A percentile compares a stretch with the other conserved stretches of the same genome.
These are phyloP conservation scores for Acer yangbiense DNA, from an alignment of 345 rosid genomes.

Conservation along the genomic window DNA sequence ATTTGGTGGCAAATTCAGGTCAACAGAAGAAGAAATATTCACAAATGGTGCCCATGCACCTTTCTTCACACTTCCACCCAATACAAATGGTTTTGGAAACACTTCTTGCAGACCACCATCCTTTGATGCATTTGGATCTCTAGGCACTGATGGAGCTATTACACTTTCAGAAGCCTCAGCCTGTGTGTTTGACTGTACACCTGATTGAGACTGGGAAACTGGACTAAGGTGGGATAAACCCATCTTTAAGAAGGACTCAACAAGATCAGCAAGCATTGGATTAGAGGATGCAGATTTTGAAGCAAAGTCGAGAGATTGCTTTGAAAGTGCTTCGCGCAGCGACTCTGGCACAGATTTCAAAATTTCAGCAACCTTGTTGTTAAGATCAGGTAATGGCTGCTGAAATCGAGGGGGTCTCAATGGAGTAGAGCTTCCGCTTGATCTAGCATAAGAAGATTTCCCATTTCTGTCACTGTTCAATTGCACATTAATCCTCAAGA, in stretches of 20 bases:
- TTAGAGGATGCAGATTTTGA: slow-evolving; percentile 54
- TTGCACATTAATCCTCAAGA: slow-evolving; percentile 62
- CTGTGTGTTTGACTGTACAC: slow-evolving; percentile 17
- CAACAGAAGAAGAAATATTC: slow-evolving; percentile 28
- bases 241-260: slow-evolving; percentile 44
- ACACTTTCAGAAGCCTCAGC: slow-evolving; percentile 26
- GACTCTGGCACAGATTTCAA: slow-evolving; percentile 70
- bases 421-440: slow-evolving; percentile 61
- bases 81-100: slow-evolving; percentile 13
- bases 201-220: slow-evolving; percentile 20
- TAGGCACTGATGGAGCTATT: slow-evolving; percentile 21
- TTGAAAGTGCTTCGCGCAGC: slow-evolving; percentile 47
- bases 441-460: slow-evolving; percentile 38
- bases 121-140: slow-evolving; percentile 24
- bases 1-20: slow-evolving; percentile 42
- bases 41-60: slow-evolving; percentile 14
- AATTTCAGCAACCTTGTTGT: slow-evolving; percentile 48
- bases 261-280: slow-evolving; percentile 40
- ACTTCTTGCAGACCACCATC: slow-evolving; percentile 16
- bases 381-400: slow-evolving; percentile 41
- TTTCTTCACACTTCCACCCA: slow-evolving; percentile 15
- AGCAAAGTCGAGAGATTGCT: slow-evolving; percentile 56
- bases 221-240: slow-evolving; percentile 33
- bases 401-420: slow-evolving; percentile 42
- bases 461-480: slow-evolving; percentile 34